Evolutionary conservation across 441 rosid species (phyloP).

Genomic region (Eugenia klotzschiana): DNA sequence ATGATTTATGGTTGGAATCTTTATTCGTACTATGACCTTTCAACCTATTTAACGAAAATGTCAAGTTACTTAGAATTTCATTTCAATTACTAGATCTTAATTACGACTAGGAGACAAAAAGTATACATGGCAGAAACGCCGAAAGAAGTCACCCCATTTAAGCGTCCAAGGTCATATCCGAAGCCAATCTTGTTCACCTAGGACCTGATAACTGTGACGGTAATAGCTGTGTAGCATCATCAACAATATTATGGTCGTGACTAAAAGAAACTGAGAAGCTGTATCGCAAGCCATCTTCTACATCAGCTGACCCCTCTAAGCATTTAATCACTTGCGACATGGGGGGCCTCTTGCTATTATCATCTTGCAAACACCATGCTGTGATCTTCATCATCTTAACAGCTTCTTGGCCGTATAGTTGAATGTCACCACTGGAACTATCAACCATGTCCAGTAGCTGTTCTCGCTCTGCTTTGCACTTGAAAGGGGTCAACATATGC

Average conservation of each 20-base stretch:
- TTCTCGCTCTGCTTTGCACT: constrained; percentile 1
- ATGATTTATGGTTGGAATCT: background rate
- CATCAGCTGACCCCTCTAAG: background rate
- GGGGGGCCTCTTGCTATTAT: constrained; percentile 4
- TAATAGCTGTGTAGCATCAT: background rate
- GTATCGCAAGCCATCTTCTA: background rate
- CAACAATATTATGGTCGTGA: background rate
- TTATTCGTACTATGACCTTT: background rate
- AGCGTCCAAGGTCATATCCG: no score
- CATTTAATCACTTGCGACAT: constrained; percentile 12
- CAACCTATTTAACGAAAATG: background rate
- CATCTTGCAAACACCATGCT: constrained; percentile 17
- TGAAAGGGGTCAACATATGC: constrained; percentile 2
- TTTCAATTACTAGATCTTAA: background rate
- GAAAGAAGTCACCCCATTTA: background rate
- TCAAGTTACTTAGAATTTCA: background rate
- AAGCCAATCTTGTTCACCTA: background rate
- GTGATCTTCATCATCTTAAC: constrained; percentile 5
- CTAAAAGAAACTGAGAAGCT: background rate
- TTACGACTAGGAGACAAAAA: background rate
- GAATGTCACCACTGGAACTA: background rate
- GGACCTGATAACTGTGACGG: background rate
- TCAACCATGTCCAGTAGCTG: constrained; percentile 8
- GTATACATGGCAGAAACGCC: background rate
- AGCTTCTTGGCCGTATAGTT: background rate